phyloP scores from a whole-genome alignment of 768 basidiomycete genomes.

The Trichaptum fuscoviolaceum region DNA sequence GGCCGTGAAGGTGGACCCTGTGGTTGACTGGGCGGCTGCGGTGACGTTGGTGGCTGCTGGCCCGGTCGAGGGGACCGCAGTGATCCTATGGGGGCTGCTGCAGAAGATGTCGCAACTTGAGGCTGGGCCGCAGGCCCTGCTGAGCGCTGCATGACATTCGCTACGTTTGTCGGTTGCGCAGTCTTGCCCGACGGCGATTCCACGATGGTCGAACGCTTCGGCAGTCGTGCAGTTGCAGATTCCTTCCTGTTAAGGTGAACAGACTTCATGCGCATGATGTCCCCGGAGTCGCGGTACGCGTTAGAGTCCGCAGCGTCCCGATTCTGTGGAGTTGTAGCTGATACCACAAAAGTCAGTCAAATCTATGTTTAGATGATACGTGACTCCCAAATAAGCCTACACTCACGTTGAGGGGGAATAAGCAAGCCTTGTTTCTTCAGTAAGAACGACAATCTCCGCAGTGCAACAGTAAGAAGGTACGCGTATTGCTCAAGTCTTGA shows the following conservation, averaged over 20 bases:
- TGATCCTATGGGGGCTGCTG: not conserved
- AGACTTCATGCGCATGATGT: constrained; percentile 93
- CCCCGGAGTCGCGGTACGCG: constrained; percentile 80
- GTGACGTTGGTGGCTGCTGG: constrained; percentile 23
- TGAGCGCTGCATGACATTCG: constrained; percentile 39
- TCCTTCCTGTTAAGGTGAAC: constrained; percentile 93
- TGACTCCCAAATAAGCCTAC: constrained; percentile 4
- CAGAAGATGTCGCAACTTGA: constrained; percentile 18
- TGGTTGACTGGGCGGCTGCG: constrained; percentile 21
- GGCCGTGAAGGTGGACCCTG: constrained; percentile 23
- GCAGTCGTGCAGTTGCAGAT: constrained; percentile 86
- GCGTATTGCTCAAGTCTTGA: constrained; percentile 96
- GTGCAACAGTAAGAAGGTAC: constrained; percentile 91
- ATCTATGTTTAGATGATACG: constrained; percentile 2
- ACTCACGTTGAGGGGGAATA: constrained; percentile 69
- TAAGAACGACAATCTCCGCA: constrained; percentile 83
- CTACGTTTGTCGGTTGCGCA: constrained; percentile 65
- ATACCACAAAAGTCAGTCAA: not conserved
- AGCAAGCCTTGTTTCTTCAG: constrained; percentile 88
- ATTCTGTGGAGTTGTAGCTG: constrained; percentile 1
- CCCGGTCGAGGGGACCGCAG: not conserved
- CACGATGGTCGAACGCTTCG: constrained; percentile 91
- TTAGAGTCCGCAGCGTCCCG: constrained; percentile 44
- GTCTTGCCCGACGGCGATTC: constrained; percentile 90
- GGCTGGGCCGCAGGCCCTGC: constrained; percentile 29